Evolutionary conservation across 1,139 yeast genomes (phyloP).

Genomic region (Geotrichum carabidarum): DNA sequence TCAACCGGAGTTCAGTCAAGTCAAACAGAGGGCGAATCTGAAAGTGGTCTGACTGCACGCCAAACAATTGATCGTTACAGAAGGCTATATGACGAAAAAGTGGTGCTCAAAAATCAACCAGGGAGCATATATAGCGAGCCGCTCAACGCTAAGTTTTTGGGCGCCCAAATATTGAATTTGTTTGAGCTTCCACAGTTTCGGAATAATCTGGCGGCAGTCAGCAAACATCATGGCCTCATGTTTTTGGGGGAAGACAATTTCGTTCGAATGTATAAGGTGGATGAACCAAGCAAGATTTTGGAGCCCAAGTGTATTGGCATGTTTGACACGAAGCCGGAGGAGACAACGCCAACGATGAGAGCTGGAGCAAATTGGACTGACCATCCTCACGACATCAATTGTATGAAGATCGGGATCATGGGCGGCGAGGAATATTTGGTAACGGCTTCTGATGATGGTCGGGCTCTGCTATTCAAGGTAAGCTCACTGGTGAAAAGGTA

Average conservation of each 20-base stretch:
- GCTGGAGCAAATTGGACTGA: conserved; percentile 30
- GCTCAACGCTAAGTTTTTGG: conserved; percentile 20
- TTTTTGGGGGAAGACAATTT: conserved; percentile 25
- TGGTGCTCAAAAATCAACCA: conserved; percentile 8
- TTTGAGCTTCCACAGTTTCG: conserved; percentile 24
- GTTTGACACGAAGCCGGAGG: conserved; percentile 24
- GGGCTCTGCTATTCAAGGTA: conserved; percentile 45
- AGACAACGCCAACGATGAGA: conserved; percentile 22
- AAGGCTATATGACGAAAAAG: conserved; percentile 6
- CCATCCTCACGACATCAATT: conserved; percentile 55
- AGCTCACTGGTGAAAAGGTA: conserved; percentile 24
- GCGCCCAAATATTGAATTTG: conserved; percentile 18
- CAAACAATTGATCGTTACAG: conserved; percentile 1
- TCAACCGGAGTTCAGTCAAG: not conserved
- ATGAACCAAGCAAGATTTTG: conserved; percentile 22
- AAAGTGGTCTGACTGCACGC: not conserved
- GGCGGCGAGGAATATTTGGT: conserved; percentile 35
- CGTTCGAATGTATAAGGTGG: conserved; percentile 23
- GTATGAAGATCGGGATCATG: conserved; percentile 35
- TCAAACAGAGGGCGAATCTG: not conserved
- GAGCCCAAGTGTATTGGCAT: conserved; percentile 18
- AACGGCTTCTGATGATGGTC: conserved; percentile 56
- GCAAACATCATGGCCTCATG: conserved; percentile 21
- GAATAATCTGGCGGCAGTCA: conserved; percentile 27
- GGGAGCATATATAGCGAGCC: conserved; percentile 14